These are phyloP conservation scores for Dianthus caryophyllus DNA, from an alignment of 148 eudicot species.

Conservation along the genomic window DNA sequence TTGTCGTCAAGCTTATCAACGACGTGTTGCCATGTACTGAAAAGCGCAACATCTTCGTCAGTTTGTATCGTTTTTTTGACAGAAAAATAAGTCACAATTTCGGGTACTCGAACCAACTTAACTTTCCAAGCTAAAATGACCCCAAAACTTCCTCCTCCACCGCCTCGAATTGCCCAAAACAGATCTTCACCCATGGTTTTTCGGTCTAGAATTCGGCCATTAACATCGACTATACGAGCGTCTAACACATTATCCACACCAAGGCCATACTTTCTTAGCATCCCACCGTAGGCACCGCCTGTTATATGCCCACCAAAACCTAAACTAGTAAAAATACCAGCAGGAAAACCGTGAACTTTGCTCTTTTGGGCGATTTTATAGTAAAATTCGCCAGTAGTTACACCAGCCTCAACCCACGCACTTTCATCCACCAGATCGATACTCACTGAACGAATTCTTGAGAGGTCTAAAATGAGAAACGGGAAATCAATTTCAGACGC, in stretches of 20 bases:
- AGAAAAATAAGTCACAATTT: slow-evolving; percentile 19
- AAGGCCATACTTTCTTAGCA: slow-evolving; percentile 35
- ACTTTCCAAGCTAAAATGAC: slow-evolving; percentile 28
- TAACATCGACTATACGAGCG: slow-evolving; percentile 19
- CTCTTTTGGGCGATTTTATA: slow-evolving; percentile 24
- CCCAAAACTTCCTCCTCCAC: slow-evolving; percentile 30
- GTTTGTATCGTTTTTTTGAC: not conserved
- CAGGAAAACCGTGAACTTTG: slow-evolving; percentile 30
- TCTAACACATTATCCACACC: slow-evolving; percentile 32
- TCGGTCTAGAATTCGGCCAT: slow-evolving; percentile 24
- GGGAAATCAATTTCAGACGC: slow-evolving; percentile 20
- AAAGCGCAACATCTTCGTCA: slow-evolving; percentile 3
- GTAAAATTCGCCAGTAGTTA: slow-evolving; percentile 29
- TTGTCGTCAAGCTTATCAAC: slow-evolving; percentile 22
- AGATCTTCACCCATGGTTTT: slow-evolving; percentile 27
- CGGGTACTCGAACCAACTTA: slow-evolving; percentile 25
- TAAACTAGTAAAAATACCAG: slow-evolving; percentile 25
- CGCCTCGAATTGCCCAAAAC: slow-evolving; percentile 31
- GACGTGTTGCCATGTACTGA: slow-evolving; percentile 23
- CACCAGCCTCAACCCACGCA: slow-evolving; percentile 31
- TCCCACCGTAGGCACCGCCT: slow-evolving; percentile 30
- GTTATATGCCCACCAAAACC: slow-evolving; percentile 35
- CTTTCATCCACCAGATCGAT: slow-evolving; percentile 14
- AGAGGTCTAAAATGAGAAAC: slow-evolving; percentile 27
- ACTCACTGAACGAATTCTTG: slow-evolving; percentile 12